Conservation (phyloP, 73 alveolate species). For the Paramecium sonneborni region DNA sequence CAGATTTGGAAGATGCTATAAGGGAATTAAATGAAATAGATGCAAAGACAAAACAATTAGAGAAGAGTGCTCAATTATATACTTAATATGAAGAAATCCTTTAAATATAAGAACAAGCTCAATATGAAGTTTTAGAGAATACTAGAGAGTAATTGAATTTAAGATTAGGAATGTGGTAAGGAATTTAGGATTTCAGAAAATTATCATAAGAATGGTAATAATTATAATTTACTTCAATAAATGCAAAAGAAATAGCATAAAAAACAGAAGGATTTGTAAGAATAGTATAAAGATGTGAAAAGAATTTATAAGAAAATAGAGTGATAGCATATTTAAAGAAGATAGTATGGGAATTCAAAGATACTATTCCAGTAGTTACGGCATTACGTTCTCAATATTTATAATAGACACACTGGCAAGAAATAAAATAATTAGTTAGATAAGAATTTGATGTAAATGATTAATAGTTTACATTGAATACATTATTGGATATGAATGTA, state of each 20-base stretch:
- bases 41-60: constrained; percentile 1
- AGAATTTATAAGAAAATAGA: constrained; percentile 76
- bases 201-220: constrained; percentile 70
- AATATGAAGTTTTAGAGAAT: constrained; percentile 76
- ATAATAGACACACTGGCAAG: constrained; percentile 79
- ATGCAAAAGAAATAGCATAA: constrained; percentile 76
- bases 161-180: constrained; percentile 77
- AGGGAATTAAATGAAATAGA: constrained; percentile 52
- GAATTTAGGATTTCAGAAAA: constrained; percentile 75
- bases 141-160: constrained; percentile 65
- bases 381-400: constrained; percentile 81
- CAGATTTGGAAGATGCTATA: constrained; percentile 13
- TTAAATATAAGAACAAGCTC: constrained; percentile 70
- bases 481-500: constrained; percentile 77
- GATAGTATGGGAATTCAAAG: constrained; percentile 85
- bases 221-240: constrained; percentile 74
- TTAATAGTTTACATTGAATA: constrained; percentile 76
- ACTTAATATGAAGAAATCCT: constrained; percentile 68
- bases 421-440: constrained; percentile 79
- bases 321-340: constrained; percentile 77
- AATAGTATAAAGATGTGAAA: constrained; percentile 82
- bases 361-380: constrained; percentile 91
- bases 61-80: constrained; percentile 21
- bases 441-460: constrained; percentile 81
- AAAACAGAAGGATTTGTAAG: constrained; percentile 82